Percentiles rank a stretch among this genome's conserved stretches.
These are phyloP conservation scores for Ustilago shanxiensis DNA, from an alignment of 1,284 basidiomycete species.

Conservation along the genomic window DNA sequence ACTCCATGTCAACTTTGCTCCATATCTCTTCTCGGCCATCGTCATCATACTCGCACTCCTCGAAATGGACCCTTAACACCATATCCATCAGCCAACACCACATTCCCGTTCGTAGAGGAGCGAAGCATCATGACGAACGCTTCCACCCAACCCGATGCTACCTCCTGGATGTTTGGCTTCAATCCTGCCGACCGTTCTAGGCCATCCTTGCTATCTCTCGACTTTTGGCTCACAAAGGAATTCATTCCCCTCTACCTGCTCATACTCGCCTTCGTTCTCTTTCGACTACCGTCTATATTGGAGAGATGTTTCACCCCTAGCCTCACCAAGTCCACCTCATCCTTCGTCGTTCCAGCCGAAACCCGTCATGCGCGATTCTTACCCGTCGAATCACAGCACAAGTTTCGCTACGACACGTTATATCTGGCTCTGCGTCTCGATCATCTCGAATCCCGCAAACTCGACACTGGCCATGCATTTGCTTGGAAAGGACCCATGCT, in stretches of 20 bases:
- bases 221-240: constrained; percentile 2
- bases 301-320: constrained; percentile 20
- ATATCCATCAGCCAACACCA: neutral
- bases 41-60: neutral
- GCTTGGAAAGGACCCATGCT: constrained; percentile 58
- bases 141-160: neutral
- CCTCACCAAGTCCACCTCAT: constrained; percentile 6
- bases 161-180: neutral
- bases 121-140: constrained; percentile 9
- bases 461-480: constrained; percentile 73
- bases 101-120: neutral
- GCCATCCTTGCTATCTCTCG: constrained; percentile 7
- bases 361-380: constrained; percentile 75
- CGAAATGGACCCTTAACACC: neutral
- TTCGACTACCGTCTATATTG: constrained; percentile 16
- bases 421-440: constrained; percentile 77
- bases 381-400: constrained; percentile 74
- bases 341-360: constrained; percentile 43
- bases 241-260: constrained; percentile 27
- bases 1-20: neutral
- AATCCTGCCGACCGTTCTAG: neutral
- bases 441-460: constrained; percentile 73
- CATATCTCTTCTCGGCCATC: neutral
- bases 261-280: neutral
- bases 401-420: constrained; percentile 78